Percentiles rank a stretch among this genome's conserved stretches.
These are phyloP conservation scores for Chaetomium globosum DNA, from an alignment of 2,329 filamentous ascomycete genomes.

Conservation along the genomic window DNA sequence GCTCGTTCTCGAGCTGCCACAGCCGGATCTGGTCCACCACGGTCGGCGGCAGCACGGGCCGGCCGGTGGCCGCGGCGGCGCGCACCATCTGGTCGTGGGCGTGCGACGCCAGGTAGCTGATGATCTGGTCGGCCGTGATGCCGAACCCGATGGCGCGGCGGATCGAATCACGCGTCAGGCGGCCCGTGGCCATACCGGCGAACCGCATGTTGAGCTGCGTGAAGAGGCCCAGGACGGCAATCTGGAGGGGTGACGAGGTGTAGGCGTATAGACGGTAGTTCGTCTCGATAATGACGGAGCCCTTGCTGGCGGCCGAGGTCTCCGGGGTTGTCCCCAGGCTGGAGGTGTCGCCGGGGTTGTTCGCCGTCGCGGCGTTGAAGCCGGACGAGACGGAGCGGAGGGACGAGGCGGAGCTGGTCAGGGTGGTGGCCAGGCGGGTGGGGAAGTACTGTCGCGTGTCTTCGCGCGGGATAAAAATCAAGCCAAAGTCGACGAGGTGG, in stretches of 20 bases:
- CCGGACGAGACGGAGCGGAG: conserved; percentile 71
- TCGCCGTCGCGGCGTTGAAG: conserved; percentile 66
- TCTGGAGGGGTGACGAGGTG: conserved; percentile 89
- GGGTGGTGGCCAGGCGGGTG: conserved; percentile 88
- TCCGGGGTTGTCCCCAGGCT: conserved; percentile 50
- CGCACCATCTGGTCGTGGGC: conserved; percentile 93
- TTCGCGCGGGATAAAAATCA: conserved; percentile 72
- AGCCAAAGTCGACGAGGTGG: conserved; percentile 86
- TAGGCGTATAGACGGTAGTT: conserved; percentile 98
- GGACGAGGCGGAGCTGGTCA: conserved; percentile 73
- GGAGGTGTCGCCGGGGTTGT: conserved; percentile 48
- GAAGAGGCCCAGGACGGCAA: conserved; percentile 90
- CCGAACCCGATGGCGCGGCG: conserved; percentile 83
- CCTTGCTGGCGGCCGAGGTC: conserved; percentile 56
- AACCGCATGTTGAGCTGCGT: conserved; percentile 85
- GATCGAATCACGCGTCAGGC: conserved; percentile 85
- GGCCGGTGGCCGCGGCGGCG: conserved; percentile 57
- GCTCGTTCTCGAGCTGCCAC: conserved; percentile 96
- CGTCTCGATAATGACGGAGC: conserved; percentile 94
- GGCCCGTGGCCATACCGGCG: conserved; percentile 89
- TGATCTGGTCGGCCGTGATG: conserved; percentile 94
- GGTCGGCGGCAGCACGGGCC: conserved; percentile 84
- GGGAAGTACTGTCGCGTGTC: conserved; percentile 74
- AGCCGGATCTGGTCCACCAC: conserved; percentile 96
- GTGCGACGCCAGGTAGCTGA: conserved; percentile 87